These are phyloP conservation scores for Magnusiomyces paraingens DNA, from an alignment of 1,139 yeast genomes.

Conservation along the genomic window DNA sequence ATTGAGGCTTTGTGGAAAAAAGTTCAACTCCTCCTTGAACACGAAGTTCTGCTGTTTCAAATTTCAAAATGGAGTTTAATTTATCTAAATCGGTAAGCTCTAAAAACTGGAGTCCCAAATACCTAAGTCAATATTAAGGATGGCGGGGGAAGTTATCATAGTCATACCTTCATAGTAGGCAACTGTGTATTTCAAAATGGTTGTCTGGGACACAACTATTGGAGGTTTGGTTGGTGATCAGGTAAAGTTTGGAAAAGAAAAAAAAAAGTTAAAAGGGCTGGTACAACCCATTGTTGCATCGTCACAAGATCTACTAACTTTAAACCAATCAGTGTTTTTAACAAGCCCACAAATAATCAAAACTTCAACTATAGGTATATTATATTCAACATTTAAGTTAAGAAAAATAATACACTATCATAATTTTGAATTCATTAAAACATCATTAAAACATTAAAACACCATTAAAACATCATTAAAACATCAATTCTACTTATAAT, in stretches of 20 bases:
- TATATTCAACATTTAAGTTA: too few species aligned
- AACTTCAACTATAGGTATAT: too few species aligned
- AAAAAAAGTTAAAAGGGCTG: too few species aligned
- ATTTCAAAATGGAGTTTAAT: conserved; percentile 79
- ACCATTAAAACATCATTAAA: too few species aligned
- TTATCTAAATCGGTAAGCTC: conserved; percentile 88
- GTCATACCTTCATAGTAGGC: conserved; percentile 3
- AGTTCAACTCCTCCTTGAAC: conserved; percentile 91
- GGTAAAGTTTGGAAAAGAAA: not conserved
- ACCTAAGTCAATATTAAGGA: not conserved
- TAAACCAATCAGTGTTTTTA: too few species aligned
- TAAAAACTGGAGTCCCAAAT: conserved; percentile 49
- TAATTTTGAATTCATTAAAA: too few species aligned
- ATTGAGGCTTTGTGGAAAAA: conserved; percentile 89
- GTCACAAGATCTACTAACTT: too few species aligned
- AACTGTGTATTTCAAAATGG: not conserved
- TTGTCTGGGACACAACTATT: not conserved
- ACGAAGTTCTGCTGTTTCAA: conserved; percentile 81
- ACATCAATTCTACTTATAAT: too few species aligned
- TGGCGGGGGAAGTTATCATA: not conserved
- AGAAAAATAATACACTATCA: too few species aligned
- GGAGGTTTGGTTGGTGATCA: conserved; percentile 1
- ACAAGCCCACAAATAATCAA: too few species aligned
- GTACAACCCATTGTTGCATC: too few species aligned
- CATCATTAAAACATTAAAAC: too few species aligned